phyloP scores from a whole-genome alignment of 495 filamentous ascomycete genomes.

The Physcia stellaris region DNA sequence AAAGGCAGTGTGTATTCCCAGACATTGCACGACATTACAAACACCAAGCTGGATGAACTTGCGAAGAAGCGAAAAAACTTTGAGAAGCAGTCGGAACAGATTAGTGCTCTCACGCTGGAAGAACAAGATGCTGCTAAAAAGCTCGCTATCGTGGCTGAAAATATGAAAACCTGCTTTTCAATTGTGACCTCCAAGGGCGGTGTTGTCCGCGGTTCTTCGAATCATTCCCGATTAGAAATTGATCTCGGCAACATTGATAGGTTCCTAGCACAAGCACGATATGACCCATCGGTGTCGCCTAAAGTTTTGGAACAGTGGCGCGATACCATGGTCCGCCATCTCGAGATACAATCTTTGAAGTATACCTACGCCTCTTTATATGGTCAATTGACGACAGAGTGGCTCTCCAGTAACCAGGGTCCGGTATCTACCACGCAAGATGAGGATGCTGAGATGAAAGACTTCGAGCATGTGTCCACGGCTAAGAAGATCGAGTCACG shows the following conservation, averaged over 20 bases:
- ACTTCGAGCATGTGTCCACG: slow-evolving; percentile 27
- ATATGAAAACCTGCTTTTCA: no score
- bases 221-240: background rate
- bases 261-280: slow-evolving; percentile 43
- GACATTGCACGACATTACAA: slow-evolving; percentile 51
- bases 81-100: slow-evolving; percentile 24
- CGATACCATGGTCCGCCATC: slow-evolving; percentile 30
- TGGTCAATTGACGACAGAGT: slow-evolving; percentile 47
- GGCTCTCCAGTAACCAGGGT: slow-evolving; percentile 27
- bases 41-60: slow-evolving; percentile 48
- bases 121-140: slow-evolving; percentile 24
- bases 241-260: slow-evolving; percentile 24
- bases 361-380: slow-evolving; percentile 51
- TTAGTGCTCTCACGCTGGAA: slow-evolving; percentile 16
- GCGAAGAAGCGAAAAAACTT: slow-evolving; percentile 45
- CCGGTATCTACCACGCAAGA: slow-evolving; percentile 11
- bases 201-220: background rate
- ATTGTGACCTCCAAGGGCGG: background rate
- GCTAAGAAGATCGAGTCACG: slow-evolving; percentile 36
- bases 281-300: slow-evolving; percentile 41
- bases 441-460: slow-evolving; percentile 5
- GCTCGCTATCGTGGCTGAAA: slow-evolving; percentile 22
- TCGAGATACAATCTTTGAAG: slow-evolving; percentile 37
- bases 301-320: slow-evolving; percentile 33
- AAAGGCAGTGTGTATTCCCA: no score